These are phyloP conservation scores for Gossypium anomalum DNA, from an alignment of 345 rosid genomes.

Conservation along the genomic window DNA sequence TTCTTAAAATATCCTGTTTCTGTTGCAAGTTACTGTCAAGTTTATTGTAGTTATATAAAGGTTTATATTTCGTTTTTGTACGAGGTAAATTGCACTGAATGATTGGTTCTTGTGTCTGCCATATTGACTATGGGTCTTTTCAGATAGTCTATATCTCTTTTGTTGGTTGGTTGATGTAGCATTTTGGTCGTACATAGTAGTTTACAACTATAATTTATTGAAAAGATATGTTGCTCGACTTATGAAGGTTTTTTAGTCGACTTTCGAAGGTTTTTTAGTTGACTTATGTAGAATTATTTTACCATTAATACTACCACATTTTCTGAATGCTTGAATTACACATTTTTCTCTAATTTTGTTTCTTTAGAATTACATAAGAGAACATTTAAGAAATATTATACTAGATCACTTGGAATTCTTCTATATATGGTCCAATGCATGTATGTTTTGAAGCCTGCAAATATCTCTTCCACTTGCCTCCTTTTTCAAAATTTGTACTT, in stretches of 20 bases:
- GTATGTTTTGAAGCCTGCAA: not conserved
- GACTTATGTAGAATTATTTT: not conserved
- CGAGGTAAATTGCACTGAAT: not conserved
- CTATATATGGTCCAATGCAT: not conserved
- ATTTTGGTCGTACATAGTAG: not conserved
- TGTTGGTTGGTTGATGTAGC: constrained; percentile 9
- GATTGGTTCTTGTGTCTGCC: not conserved
- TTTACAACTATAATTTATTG: not conserved
- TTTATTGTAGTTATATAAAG: not conserved
- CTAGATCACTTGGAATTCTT: not conserved
- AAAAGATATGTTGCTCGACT: not conserved
- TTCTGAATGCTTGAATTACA: not conserved
- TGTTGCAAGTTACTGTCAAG: constrained; percentile 5
- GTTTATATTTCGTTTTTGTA: not conserved
- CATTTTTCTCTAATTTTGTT: not conserved
- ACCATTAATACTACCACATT: not conserved
- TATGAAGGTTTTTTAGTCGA: not conserved
- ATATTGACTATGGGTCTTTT: not conserved
- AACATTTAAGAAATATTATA: not conserved
- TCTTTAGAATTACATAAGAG: not conserved
- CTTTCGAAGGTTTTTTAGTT: too few species aligned
- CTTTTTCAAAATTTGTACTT: not conserved
- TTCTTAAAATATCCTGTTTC: constrained; percentile 8
- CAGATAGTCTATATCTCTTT: not conserved
- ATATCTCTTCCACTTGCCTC: not conserved